phyloP scores from a whole-genome alignment of 1,139 yeast species.

The Blastobotrys capitulatus region DNA sequence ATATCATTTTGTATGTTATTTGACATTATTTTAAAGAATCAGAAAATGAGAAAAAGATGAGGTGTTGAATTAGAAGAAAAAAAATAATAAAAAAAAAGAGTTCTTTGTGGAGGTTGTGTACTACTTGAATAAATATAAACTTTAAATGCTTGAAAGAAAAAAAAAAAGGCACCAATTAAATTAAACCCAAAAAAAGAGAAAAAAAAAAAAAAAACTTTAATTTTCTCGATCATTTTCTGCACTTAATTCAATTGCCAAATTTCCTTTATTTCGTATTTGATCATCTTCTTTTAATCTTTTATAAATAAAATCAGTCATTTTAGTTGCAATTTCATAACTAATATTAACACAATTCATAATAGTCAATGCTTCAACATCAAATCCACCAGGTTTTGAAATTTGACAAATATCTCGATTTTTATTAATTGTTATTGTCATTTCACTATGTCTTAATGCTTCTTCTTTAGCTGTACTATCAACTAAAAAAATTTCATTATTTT shows the following conservation, averaged over 20 bases:
- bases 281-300: conserved; percentile 53
- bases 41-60: no score
- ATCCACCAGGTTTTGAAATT: conserved; percentile 84
- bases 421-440: conserved; percentile 77
- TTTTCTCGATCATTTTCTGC: conserved; percentile 29
- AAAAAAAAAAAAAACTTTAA: no score
- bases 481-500: conserved; percentile 48
- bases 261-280: conserved; percentile 31
- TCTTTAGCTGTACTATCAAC: conserved; percentile 78
- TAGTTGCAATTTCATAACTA: conserved; percentile 60
- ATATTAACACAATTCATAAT: conserved; percentile 64
- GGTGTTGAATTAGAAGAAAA: no score
- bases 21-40: no score
- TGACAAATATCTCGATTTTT: conserved; percentile 90
- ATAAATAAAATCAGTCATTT: conserved; percentile 60
- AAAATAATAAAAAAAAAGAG: no score
- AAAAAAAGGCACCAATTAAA: no score
- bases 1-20: not conserved
- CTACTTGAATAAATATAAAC: no score
- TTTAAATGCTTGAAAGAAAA: no score
- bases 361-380: conserved; percentile 69
- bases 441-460: conserved; percentile 72
- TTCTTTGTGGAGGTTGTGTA: no score
- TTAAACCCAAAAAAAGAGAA: no score
- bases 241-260: conserved; percentile 27